A percentile compares a stretch with the other conserved stretches of the same genome.
Evolutionary conservation across 306 rosid genomes (phyloP).

Genomic region (Pterocarpus macrocarpus): DNA sequence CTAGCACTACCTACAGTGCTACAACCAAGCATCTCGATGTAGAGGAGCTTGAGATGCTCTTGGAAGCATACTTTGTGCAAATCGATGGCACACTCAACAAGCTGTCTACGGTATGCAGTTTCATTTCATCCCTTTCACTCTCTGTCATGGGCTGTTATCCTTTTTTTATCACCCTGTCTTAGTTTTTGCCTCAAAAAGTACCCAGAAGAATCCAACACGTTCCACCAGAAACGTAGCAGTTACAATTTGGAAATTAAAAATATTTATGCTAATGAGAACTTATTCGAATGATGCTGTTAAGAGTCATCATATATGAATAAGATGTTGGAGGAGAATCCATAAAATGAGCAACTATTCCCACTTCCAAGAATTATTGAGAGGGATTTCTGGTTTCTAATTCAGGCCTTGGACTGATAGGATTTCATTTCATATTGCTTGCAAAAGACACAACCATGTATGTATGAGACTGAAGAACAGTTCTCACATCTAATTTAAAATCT

Average conservation of each 20-base stretch:
- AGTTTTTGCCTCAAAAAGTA: neutral
- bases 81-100: conserved; percentile 92
- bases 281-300: neutral
- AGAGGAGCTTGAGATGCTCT: conserved; percentile 97
- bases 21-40: conserved; percentile 81
- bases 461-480: neutral
- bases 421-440: neutral
- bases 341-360: neutral
- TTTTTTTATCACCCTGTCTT: neutral
- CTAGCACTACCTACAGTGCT: conserved; percentile 72
- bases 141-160: neutral
- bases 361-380: conserved; percentile 3
- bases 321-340: conserved; percentile 18
- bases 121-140: neutral
- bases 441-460: neutral
- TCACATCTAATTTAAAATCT: neutral
- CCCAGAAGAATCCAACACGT: neutral
- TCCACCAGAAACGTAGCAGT: conserved; percentile 7
- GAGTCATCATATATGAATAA: neutral
- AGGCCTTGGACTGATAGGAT: conserved; percentile 11
- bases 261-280: neutral
- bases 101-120: conserved; percentile 55
- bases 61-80: conserved; percentile 98
- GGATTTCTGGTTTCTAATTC: conserved; percentile 8
- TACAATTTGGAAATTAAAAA: neutral